These are phyloP conservation scores for Diplotaxis tenuifolia DNA, from an alignment of 345 rosid genomes.

Conservation along the genomic window DNA sequence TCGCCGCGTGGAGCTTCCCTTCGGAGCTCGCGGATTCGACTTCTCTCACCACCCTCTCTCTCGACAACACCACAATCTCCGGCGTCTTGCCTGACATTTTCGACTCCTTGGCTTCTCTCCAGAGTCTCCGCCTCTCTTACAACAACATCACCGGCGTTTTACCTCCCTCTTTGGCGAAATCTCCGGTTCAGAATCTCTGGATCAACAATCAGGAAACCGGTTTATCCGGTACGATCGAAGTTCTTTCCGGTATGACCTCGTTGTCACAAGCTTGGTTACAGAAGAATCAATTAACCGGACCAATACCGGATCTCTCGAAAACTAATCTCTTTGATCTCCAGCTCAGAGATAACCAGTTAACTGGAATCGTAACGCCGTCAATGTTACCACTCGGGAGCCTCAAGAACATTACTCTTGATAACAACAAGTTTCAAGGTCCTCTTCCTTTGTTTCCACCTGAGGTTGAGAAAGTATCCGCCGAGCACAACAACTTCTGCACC, in stretches of 20 bases:
- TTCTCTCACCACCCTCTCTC: slow-evolving; percentile 42
- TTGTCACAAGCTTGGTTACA: slow-evolving; percentile 71
- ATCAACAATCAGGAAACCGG: slow-evolving; percentile 62
- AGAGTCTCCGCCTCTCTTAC: slow-evolving; percentile 56
- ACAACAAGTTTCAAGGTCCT: slow-evolving; percentile 78
- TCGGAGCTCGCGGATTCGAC: slow-evolving; percentile 45
- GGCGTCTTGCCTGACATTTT: slow-evolving; percentile 69
- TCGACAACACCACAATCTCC: slow-evolving; percentile 40
- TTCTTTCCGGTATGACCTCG: slow-evolving; percentile 56
- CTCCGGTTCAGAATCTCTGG: slow-evolving; percentile 57
- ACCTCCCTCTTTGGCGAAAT: slow-evolving; percentile 54
- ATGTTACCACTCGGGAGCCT: slow-evolving; percentile 41
- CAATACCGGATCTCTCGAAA: slow-evolving; percentile 70
- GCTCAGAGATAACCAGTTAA: slow-evolving; percentile 68
- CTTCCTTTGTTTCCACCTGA: slow-evolving; percentile 39
- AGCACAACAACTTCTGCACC: slow-evolving; percentile 51
- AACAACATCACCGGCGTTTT: slow-evolving; percentile 68
- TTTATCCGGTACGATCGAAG: slow-evolving; percentile 55
- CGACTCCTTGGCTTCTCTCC: slow-evolving; percentile 45
- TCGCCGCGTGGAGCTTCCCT: slow-evolving; percentile 64
- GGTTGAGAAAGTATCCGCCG: slow-evolving; percentile 30
- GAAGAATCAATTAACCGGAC: slow-evolving; percentile 64
- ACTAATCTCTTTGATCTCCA: slow-evolving; percentile 61
- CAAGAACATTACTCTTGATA: slow-evolving; percentile 48
- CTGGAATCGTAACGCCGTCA: slow-evolving; percentile 59